Conservation (phyloP, 768 basidiomycete species). For the Hypholoma sublateritium region DNA sequence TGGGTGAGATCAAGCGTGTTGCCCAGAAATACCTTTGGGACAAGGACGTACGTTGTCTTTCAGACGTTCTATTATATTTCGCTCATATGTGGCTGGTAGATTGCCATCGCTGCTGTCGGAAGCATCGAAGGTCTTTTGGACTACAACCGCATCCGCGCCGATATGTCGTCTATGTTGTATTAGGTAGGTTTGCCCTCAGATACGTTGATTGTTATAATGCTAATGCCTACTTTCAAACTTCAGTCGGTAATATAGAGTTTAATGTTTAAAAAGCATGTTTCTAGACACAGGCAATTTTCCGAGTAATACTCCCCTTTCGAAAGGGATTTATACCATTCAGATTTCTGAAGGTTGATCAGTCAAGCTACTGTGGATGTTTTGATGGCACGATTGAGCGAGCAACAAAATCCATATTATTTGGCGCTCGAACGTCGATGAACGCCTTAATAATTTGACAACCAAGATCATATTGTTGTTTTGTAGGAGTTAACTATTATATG, state of each 20-base stretch:
- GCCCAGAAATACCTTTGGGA: constrained; percentile 98
- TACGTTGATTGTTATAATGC: no score
- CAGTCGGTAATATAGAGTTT: not conserved
- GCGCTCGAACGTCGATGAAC: not conserved
- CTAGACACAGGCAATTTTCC: constrained; percentile 1
- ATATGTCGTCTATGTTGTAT: constrained; percentile 80
- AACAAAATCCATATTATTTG: not conserved
- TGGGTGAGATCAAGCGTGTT: constrained; percentile 89
- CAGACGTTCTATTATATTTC: not conserved
- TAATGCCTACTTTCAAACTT: not conserved
- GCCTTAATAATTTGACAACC: no score
- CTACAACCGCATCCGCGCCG: constrained; percentile 86
- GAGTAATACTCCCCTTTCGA: constrained; percentile 1
- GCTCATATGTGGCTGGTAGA: constrained; percentile 35
- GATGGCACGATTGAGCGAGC: no score
- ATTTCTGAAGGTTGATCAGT: not conserved
- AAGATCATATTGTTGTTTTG: no score
- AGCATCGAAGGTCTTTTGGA: constrained; percentile 90
- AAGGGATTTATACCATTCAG: constrained; percentile 1
- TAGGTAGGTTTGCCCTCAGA: constrained; percentile 29
- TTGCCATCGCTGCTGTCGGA: constrained; percentile 88
- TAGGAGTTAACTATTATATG: no score
- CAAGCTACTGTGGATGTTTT: not conserved
- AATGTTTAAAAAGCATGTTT: not conserved
- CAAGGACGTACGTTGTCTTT: constrained; percentile 67